A percentile compares a stretch with the other conserved stretches of the same genome.
These are phyloP conservation scores for Isatis tinctoria DNA, from an alignment of 345 rosid genomes.

Conservation along the genomic window DNA sequence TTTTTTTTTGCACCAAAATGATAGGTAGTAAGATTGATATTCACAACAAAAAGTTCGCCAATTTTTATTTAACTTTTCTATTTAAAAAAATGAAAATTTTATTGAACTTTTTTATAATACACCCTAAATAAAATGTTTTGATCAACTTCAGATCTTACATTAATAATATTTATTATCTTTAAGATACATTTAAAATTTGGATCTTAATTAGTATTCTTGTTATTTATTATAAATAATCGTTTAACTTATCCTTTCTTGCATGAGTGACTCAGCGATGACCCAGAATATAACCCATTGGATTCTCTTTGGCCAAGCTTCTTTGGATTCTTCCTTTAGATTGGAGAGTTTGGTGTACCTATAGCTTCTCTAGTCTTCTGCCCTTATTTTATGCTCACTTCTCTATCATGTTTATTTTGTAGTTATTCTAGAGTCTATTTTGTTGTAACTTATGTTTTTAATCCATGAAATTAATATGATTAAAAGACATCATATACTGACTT, in stretches of 20 bases:
- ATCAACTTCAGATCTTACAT: not conserved
- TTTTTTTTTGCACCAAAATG: not conserved
- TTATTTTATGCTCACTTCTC: constrained; percentile 4
- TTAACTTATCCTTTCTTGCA: not conserved
- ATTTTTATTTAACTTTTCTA: no score
- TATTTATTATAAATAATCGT: not conserved
- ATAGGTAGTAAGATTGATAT: not conserved
- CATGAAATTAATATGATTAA: not conserved
- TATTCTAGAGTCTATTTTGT: not conserved
- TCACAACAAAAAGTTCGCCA: no score
- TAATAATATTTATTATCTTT: not conserved
- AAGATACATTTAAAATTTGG: not conserved
- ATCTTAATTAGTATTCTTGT: not conserved
- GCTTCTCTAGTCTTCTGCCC: not conserved
- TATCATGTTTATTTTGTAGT: not conserved
- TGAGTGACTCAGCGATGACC: constrained; percentile 13
- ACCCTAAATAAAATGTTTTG: not conserved
- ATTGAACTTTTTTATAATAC: not conserved
- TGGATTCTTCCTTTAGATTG: constrained; percentile 29
- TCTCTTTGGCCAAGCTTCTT: constrained; percentile 25
- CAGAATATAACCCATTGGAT: constrained; percentile 24
- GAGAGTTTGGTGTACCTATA: constrained; percentile 34
- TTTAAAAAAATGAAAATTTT: no score
- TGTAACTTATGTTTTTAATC: not conserved
- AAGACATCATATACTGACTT: not conserved